These are phyloP conservation scores for Aspergillus thermomutatus DNA, from an alignment of 2,329 filamentous ascomycete species.

Conservation along the genomic window DNA sequence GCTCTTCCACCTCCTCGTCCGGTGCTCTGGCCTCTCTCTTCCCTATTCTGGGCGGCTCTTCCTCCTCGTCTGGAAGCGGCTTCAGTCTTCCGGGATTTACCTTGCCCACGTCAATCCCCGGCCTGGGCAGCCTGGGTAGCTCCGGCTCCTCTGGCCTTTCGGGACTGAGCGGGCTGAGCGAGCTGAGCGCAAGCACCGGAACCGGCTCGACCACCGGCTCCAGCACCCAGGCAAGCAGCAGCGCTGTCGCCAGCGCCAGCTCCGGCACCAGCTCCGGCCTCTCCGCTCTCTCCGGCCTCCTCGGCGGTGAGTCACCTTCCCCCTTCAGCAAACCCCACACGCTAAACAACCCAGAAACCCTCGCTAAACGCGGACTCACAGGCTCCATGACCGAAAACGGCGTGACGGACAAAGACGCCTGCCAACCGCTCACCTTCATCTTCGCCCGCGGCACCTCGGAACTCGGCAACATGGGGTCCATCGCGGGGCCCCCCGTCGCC, in stretches of 20 bases:
- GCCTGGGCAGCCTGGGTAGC: background rate
- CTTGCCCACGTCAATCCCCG: background rate
- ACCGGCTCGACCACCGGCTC: background rate
- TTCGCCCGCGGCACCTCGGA: conserved; percentile 45
- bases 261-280: background rate
- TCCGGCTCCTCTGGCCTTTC: background rate
- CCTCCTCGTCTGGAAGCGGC: background rate
- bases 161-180: background rate
- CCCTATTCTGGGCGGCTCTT: background rate
- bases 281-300: background rate
- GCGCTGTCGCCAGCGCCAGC: background rate
- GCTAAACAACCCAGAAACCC: background rate
- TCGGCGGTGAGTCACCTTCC: background rate
- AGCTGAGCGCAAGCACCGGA: background rate
- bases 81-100: background rate
- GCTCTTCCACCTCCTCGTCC: background rate
- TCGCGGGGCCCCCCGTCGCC: conserved; percentile 38
- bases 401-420: conserved; percentile 36
- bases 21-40: conserved; percentile 1
- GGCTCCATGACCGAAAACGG: conserved; percentile 37
- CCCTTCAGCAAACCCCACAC: background rate
- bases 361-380: conserved; percentile 12
- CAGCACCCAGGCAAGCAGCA: background rate
- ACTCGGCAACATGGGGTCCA: conserved; percentile 41
- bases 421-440: conserved; percentile 42